phyloP scores from a whole-genome alignment of 495 filamentous ascomycete species.

The Penicillium ochrochloron region DNA sequence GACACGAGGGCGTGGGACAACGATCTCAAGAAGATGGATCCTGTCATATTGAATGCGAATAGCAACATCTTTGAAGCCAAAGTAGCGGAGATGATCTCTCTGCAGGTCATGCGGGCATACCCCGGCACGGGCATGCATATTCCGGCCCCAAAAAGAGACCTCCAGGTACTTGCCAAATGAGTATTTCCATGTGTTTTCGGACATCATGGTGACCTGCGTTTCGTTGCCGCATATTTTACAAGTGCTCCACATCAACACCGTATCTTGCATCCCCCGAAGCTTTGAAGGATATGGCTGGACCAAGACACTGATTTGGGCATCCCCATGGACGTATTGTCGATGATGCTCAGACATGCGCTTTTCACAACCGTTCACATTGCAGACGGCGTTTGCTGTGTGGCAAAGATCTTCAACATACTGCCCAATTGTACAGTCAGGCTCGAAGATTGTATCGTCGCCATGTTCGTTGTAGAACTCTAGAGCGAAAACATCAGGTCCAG shows the following conservation, averaged over 20 bases:
- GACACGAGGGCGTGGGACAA: constrained; percentile 84
- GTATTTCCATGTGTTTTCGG: constrained; percentile 95
- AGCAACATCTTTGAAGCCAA: constrained; percentile 84
- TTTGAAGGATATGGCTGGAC: constrained; percentile 76
- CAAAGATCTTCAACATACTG: constrained; percentile 96
- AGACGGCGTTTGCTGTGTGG: constrained; percentile 70
- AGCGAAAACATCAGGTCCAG: constrained; percentile 83
- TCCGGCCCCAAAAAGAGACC: constrained; percentile 91
- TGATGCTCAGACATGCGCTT: constrained; percentile 91
- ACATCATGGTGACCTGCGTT: constrained; percentile 91
- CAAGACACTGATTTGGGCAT: constrained; percentile 89
- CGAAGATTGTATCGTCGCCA: constrained; percentile 64
- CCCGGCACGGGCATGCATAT: constrained; percentile 75
- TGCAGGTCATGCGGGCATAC: constrained; percentile 94
- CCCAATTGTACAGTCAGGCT: constrained; percentile 88
- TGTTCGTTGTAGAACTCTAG: constrained; percentile 93
- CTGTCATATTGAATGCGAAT: constrained; percentile 90
- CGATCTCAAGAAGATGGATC: constrained; percentile 91
- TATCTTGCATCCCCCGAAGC: constrained; percentile 71
- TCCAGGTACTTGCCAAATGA: constrained; percentile 98
- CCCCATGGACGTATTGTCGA: constrained; percentile 95
- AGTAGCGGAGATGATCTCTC: constrained; percentile 87
- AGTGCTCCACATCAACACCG: constrained; percentile 96
- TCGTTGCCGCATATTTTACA: constrained; percentile 91
- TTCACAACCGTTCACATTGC: constrained; percentile 84